Evolutionary conservation across 331 rosid genomes (phyloP), one percentile per base, ranked within the genome.

Genomic region (Saraca asoca): DNA sequence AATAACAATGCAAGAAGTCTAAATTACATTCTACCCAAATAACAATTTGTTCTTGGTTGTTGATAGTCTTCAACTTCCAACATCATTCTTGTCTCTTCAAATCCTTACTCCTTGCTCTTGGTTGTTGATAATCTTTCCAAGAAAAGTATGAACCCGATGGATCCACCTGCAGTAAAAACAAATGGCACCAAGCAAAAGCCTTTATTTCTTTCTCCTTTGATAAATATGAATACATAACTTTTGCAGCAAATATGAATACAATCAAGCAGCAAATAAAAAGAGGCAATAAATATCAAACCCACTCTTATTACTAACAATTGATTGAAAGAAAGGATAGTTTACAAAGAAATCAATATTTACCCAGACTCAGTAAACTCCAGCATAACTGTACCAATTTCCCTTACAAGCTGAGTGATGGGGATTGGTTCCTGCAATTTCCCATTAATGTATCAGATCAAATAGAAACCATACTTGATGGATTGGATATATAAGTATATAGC

Each of bases 341-440:
- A 39, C 2, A 15, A 33, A 71, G 39, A 44, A 68, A 74, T 24
- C 19, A 46, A 14, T 71, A 46, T n/a, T 75, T 85, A 94, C 98
- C 98, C 98, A 41, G 92, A 90, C 71, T 94, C 97, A 74, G 98
- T 94, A 75, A 94, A 94, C 77, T 94, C 98, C 83, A 90, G 96
- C 98, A 94, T 94, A 61, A 90, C 96, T 29, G 98, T 92, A 5
- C 96, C 98, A 59, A 88, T 90, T 83, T 94, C 97, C 90, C 97
- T 84, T 19, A 94, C 96, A 78, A 93, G 98, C 61, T 93, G 98
- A 14, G 98, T 90, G 62, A 90, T 95, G 37, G 95, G 97, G 74
- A 93, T 93, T 12, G 89, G 95, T 75, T 93, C 98, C 97, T 93
- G 76, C 42, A 74, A 70, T 45, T 54, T 71, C 69, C 48, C 58